Base-by-base conservation (phyloP, 1,284 basidiomycete genomes). In the Sutorius eximius region DNA sequence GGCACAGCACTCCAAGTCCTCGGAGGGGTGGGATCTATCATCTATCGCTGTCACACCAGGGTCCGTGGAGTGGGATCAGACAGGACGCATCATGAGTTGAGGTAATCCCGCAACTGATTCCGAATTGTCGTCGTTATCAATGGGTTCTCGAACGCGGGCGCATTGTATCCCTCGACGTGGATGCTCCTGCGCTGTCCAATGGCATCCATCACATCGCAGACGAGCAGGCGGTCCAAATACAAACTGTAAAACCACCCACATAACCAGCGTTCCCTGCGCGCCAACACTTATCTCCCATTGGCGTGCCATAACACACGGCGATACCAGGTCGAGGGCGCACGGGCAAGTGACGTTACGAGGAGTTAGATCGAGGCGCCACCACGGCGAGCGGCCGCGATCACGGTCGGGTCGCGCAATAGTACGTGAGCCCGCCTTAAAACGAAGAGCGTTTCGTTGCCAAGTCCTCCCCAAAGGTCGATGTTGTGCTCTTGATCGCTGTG, bases 321-420 rank as follows among this genome's bases (percentile, higher is more conserved):
- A 22, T 16, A 34, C 20, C n/a, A 16, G 13, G 18, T 29, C 6
- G 18, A 22, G 27, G 11, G 27, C 12, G 20, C 43, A 22, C 20
- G 27, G 24, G 12, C 27, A 30, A n/a, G 27, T 46, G 27, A 49
- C 18, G 47, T 49, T 20, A 48, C 3, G 44, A 32, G 29, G 8
- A 22, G 27, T 22, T 42, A 22, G 8, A 59, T 59, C 46, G 57
- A 56, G 47, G 13, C 11, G 43, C 40, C 47, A 33, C 57, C 57
- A 53, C 57, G 33, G 22, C 33, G 37, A 55, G 34, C 27, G 4
- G 44, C 5, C 11, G 36, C 20, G 41, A 46, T 46, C 38, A 9
- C 10, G 5, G 9, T 22, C 42, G 9, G 5, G 5, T 30, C 42
- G n/a, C 13, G 1, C 29, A 12, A 16, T 37, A 16, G 16, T 18